A percentile compares a stretch with the other conserved stretches of the same genome.
Conservation (phyloP, 257 asterid species). For the Nicotiana knightiana region DNA sequence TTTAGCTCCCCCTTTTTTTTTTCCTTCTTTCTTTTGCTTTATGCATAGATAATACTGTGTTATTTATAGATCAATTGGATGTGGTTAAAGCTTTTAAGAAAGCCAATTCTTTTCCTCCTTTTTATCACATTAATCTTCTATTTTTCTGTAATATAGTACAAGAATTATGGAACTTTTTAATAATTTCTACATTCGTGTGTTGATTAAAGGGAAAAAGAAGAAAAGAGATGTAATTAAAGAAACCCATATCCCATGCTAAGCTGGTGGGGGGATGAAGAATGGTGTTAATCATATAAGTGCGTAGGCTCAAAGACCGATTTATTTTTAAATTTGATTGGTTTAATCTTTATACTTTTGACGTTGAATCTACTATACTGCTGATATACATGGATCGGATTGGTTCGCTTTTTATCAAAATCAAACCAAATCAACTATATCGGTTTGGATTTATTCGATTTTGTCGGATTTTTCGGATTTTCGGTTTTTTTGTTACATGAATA, state of each 20-base stretch:
- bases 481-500: too few relatives aligned
- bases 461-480: too few relatives aligned
- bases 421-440: too few relatives aligned
- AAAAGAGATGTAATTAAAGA: not conserved
- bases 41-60: not conserved
- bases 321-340: not conserved
- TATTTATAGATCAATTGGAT: conserved; percentile 5
- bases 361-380: not conserved
- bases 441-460: too few relatives aligned
- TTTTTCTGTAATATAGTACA: not conserved
- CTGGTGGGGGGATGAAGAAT: not conserved
- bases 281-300: not conserved
- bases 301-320: not conserved
- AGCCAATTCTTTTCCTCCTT: not conserved
- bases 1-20: conserved; percentile 15
- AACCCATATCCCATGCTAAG: not conserved
- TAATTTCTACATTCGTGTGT: conserved; percentile 1
- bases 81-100: conserved; percentile 6
- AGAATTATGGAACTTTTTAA: not conserved
- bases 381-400: too few relatives aligned
- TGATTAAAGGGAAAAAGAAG: not conserved
- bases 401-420: too few relatives aligned
- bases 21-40: conserved; percentile 15
- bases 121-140: not conserved
- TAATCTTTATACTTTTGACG: not conserved